Percentiles rank a stretch among this genome's conserved stretches.
Evolutionary conservation across 31 red algal genomes (phyloP).

Genomic region (Odonthalia washingtoniensis): DNA sequence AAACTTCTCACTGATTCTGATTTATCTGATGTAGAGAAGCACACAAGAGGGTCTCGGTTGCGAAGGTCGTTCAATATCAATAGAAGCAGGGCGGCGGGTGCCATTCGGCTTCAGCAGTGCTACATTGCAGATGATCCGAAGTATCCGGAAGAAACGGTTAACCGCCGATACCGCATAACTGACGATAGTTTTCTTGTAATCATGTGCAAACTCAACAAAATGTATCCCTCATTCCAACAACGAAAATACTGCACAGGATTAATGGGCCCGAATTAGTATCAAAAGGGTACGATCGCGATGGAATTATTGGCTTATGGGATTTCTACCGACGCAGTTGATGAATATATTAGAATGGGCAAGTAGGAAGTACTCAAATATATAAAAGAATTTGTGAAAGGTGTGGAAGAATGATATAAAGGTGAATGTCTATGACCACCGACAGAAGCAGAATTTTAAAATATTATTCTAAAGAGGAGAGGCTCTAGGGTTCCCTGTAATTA

Average conservation of each 20-base stretch:
- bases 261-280: neutral
- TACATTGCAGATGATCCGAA: too few species aligned
- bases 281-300: neutral
- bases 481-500: neutral
- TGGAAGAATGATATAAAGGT: neutral
- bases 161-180: too few species aligned
- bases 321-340: constrained; percentile 37
- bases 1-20: too few species aligned
- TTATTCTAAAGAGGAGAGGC: neutral
- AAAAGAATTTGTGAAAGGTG: neutral
- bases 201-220: too few species aligned
- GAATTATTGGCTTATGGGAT: constrained; percentile 29
- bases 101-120: too few species aligned
- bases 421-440: neutral
- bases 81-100: too few species aligned
- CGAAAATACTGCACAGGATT: neutral
- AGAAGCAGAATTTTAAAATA: neutral
- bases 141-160: too few species aligned
- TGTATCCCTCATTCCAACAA: neutral
- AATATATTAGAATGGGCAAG: constrained; percentile 38
- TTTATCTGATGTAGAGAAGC: too few species aligned
- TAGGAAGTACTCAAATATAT: constrained; percentile 24
- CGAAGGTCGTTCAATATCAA: too few species aligned
- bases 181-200: too few species aligned
- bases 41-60: too few species aligned